These are phyloP conservation scores for Xerocomellus intermedius DNA, from an alignment of 768 basidiomycete genomes.

Conservation along the genomic window DNA sequence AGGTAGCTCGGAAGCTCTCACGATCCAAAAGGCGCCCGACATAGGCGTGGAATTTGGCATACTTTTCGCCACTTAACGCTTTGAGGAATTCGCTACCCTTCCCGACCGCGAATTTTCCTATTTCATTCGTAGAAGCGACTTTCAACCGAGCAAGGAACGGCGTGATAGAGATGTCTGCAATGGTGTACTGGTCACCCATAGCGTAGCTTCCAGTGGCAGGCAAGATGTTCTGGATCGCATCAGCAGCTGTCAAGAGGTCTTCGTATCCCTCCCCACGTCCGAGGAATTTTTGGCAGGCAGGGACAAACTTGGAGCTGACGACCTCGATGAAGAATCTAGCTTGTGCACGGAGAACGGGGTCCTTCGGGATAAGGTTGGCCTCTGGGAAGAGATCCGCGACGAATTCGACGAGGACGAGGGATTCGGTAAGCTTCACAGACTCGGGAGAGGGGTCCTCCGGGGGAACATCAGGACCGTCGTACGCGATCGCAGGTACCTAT, in stretches of 20 bases:
- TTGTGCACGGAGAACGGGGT: conserved; percentile 56
- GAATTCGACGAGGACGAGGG: conserved; percentile 64
- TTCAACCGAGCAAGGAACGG: conserved; percentile 61
- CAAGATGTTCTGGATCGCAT: conserved; percentile 51
- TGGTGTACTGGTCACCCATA: conserved; percentile 36
- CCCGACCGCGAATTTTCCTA: conserved; percentile 50
- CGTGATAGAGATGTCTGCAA: conserved; percentile 59
- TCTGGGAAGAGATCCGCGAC: conserved; percentile 57
- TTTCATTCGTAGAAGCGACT: conserved; percentile 44
- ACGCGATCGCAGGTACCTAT: conserved; percentile 42
- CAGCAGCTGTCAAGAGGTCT: conserved; percentile 41
- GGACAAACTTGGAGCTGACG: conserved; percentile 44
- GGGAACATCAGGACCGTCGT: conserved; percentile 57
- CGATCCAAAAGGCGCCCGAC: conserved; percentile 45
- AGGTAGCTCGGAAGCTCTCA: conserved; percentile 55
- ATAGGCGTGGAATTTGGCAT: conserved; percentile 51
- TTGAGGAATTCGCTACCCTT: conserved; percentile 46
- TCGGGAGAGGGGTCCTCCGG: conserved; percentile 58
- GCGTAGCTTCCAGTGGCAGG: conserved; percentile 41
- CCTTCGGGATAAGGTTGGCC: conserved; percentile 48
- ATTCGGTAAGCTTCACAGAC: conserved; percentile 62
- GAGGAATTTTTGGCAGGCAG: conserved; percentile 39
- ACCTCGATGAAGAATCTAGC: conserved; percentile 64
- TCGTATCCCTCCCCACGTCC: conserved; percentile 41
- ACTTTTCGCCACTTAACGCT: conserved; percentile 41